Percentiles rank a stretch among this genome's conserved stretches.
Evolutionary conservation across 768 basidiomycete genomes (phyloP).

Genomic region (Termitomyces sp.): DNA sequence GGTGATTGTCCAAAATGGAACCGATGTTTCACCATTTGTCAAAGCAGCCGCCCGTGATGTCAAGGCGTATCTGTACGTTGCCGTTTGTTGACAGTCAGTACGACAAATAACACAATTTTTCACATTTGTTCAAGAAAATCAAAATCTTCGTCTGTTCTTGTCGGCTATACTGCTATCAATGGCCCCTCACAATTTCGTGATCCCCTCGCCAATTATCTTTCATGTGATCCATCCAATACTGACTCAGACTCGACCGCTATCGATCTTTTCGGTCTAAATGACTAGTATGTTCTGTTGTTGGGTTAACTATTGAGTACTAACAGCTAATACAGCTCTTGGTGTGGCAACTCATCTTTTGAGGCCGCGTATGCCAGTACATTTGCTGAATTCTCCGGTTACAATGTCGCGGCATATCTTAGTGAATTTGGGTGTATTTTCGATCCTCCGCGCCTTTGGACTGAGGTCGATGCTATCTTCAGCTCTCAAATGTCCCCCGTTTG

Average conservation of each 20-base stretch:
- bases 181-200: constrained; percentile 56
- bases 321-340: constrained; percentile 63
- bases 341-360: constrained; percentile 59
- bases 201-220: constrained; percentile 70
- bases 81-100: not conserved
- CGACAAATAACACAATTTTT: not conserved
- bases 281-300: constrained; percentile 53
- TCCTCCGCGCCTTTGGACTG: constrained; percentile 72
- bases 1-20: constrained; percentile 47
- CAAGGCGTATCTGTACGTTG: constrained; percentile 76
- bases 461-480: constrained; percentile 68
- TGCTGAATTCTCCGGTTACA: constrained; percentile 53
- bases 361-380: constrained; percentile 51
- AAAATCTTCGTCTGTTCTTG: constrained; percentile 56
- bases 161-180: constrained; percentile 86
- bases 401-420: constrained; percentile 85
- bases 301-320: not conserved
- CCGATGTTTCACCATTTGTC: constrained; percentile 69
- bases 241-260: constrained; percentile 60
- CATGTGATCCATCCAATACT: constrained; percentile 56
- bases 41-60: constrained; percentile 89
- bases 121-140: constrained; percentile 54
- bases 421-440: constrained; percentile 74
- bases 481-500: constrained; percentile 70
- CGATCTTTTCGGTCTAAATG: constrained; percentile 84